These are phyloP conservation scores for Dujonia santamariae DNA, from an alignment of 1,139 yeast species.

Conservation along the genomic window DNA sequence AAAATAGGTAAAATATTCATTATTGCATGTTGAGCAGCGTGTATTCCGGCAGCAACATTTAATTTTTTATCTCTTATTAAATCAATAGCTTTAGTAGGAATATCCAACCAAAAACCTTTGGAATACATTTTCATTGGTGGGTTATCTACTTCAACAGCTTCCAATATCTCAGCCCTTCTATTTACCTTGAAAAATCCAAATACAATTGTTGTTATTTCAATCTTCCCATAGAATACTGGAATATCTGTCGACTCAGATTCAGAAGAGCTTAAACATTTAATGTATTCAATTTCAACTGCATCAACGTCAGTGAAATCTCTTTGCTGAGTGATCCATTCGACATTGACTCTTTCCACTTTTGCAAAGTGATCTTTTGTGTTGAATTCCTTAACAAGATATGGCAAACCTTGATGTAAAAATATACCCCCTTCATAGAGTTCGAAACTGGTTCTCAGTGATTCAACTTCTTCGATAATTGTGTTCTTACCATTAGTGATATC, in stretches of 20 bases:
- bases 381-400: slow-evolving; percentile 82
- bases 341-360: slow-evolving; percentile 80
- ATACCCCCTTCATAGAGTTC: slow-evolving; percentile 95
- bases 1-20: slow-evolving; percentile 71
- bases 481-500: slow-evolving; percentile 78
- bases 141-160: slow-evolving; percentile 87
- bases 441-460: slow-evolving; percentile 82
- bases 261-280: slow-evolving; percentile 47
- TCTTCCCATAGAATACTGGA: slow-evolving; percentile 73
- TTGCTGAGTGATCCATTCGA: slow-evolving; percentile 90
- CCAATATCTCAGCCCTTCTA: slow-evolving; percentile 71
- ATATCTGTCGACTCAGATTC: slow-evolving; percentile 35
- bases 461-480: slow-evolving; percentile 84
- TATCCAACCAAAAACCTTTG: slow-evolving; percentile 89
- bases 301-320: slow-evolving; percentile 92
- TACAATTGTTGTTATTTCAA: slow-evolving; percentile 69
- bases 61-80: slow-evolving; percentile 54
- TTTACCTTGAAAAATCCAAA: slow-evolving; percentile 93
- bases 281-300: slow-evolving; percentile 68
- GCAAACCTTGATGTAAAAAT: slow-evolving; percentile 87
- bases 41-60: slow-evolving; percentile 87
- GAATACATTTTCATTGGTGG: slow-evolving; percentile 73
- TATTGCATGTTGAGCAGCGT: slow-evolving; percentile 90
- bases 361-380: slow-evolving; percentile 75
- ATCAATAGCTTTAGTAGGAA: slow-evolving; percentile 64